Percentiles rank a stretch among this genome's conserved stretches.
Evolutionary conservation across 2,329 filamentous ascomycete genomes (phyloP).

Genomic region (Ophiostoma perfectum): DNA sequence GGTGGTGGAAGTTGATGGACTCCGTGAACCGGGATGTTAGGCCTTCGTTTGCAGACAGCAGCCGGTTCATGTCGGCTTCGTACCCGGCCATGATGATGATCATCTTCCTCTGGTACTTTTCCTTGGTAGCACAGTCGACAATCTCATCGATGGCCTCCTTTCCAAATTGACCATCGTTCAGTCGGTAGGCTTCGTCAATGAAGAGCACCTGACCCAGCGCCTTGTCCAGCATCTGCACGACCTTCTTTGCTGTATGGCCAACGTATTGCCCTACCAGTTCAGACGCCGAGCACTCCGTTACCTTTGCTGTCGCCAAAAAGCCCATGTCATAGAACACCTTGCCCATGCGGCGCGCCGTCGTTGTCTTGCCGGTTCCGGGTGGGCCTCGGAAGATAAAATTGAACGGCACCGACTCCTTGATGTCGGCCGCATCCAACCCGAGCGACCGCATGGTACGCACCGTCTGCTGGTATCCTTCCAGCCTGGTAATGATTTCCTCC

Average conservation of each 20-base stretch:
- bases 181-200: conserved; percentile 66
- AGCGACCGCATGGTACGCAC: conserved; percentile 47
- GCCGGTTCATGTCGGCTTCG: conserved; percentile 57
- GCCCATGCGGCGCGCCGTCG: conserved; percentile 67
- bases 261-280: conserved; percentile 64
- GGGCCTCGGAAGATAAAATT: conserved; percentile 65
- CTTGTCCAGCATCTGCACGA: conserved; percentile 53
- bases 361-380: conserved; percentile 61
- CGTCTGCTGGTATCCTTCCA: conserved; percentile 51
- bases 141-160: conserved; percentile 52
- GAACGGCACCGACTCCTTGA: conserved; percentile 53
- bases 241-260: conserved; percentile 65
- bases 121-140: conserved; percentile 49
- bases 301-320: conserved; percentile 47
- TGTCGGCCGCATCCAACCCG: conserved; percentile 44
- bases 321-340: conserved; percentile 72
- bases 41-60: conserved; percentile 58
- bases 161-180: conserved; percentile 53
- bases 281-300: conserved; percentile 58
- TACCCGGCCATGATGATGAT: conserved; percentile 67
- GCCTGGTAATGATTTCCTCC: conserved; percentile 47
- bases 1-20: conserved; percentile 48
- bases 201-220: conserved; percentile 63
- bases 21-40: conserved; percentile 62
- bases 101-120: conserved; percentile 53